phyloP scores from a whole-genome alignment of 1,284 basidiomycete genomes.

The Salmacisia buchloeana region DNA sequence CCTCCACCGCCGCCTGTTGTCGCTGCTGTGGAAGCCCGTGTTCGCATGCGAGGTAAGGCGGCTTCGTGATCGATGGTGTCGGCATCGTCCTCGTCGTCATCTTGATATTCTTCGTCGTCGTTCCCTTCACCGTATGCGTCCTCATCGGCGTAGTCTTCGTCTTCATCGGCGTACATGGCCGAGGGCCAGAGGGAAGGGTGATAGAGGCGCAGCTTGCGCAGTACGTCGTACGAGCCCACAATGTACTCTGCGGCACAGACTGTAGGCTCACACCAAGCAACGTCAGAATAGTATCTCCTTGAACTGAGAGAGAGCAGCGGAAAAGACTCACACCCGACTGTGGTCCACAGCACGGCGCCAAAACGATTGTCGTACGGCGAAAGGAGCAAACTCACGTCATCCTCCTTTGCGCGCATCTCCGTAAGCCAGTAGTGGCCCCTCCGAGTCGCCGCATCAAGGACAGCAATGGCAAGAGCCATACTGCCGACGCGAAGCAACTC shows the following conservation, averaged over 20 bases:
- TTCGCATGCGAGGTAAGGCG: neutral
- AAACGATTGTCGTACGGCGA: conserved; percentile 1
- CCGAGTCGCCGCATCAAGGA: neutral
- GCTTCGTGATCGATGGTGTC: neutral
- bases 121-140: neutral
- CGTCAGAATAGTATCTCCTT: neutral
- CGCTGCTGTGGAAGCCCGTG: neutral
- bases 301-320: neutral
- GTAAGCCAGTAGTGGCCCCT: neutral
- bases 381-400: neutral
- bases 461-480: neutral
- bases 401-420: neutral
- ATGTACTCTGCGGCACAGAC: neutral
- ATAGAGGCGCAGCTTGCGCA: neutral
- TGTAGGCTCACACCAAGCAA: neutral
- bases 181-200: conserved; percentile 1
- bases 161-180: neutral
- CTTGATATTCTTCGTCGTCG: neutral
- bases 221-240: conserved; percentile 1
- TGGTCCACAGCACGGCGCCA: conserved; percentile 5
- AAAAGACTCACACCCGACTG: neutral
- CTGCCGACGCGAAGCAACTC: conserved; percentile 3
- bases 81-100: neutral
- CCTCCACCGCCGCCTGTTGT: neutral
- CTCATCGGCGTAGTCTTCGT: neutral